A percentile compares a stretch with the other conserved stretches of the same genome.
Conservation (phyloP, 257 asterid species). For the Jacaranda copaia region DNA sequence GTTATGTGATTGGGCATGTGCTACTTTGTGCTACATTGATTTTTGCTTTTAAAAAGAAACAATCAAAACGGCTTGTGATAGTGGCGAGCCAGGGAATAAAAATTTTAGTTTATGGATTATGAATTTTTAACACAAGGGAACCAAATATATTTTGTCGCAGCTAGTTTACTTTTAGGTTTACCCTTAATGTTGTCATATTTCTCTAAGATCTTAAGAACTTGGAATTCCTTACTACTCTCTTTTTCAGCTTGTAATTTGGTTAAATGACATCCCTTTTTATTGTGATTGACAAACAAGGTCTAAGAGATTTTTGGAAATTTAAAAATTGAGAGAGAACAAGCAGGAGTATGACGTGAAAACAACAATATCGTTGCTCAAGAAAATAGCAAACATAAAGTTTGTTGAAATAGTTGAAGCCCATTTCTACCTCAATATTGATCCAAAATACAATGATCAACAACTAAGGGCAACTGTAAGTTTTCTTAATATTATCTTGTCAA, state of each 20-base stretch:
- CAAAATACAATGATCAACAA: slow-evolving; percentile 96
- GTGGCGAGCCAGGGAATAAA: background rate
- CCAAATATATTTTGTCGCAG: background rate
- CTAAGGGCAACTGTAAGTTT: slow-evolving; percentile 92
- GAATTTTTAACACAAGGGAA: background rate
- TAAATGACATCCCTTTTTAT: slow-evolving; percentile 30
- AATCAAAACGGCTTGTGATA: background rate
- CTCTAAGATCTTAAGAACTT: slow-evolving; percentile 5
- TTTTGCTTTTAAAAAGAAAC: background rate
- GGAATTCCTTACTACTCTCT: background rate
- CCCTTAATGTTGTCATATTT: background rate
- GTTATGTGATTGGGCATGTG: background rate
- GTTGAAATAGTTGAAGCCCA: slow-evolving; percentile 93
- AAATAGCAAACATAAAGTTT: slow-evolving; percentile 78
- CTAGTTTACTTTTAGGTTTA: background rate
- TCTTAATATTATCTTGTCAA: slow-evolving; percentile 26
- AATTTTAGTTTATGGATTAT: background rate
- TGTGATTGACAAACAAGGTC: slow-evolving; percentile 78
- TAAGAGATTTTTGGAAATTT: slow-evolving; percentile 94
- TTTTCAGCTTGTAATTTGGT: background rate
- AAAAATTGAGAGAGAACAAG: slow-evolving; percentile 81
- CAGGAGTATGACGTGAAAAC: slow-evolving; percentile 84
- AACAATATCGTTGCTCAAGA: slow-evolving; percentile 79
- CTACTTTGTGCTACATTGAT: background rate
- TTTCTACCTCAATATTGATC: slow-evolving; percentile 97